Evolutionary conservation across 2,329 filamentous ascomycete species (phyloP), one percentile per base, ranked within the genome.

Genomic region (Alternaria sp.): DNA sequence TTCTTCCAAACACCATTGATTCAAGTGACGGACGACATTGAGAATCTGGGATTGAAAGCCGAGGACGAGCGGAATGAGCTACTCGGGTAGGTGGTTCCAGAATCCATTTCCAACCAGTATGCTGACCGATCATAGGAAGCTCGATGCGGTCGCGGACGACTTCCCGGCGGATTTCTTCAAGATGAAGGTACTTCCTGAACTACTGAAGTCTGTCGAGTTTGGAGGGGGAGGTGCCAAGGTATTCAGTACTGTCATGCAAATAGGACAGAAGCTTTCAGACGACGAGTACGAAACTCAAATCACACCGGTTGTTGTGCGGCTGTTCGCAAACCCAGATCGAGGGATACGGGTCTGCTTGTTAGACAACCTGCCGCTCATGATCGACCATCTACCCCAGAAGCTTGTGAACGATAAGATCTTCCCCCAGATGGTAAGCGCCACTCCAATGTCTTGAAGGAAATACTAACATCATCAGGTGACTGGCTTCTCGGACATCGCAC

Each of bases 181-280:
- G 77, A 92, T 97, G 86, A 99, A 98, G 76, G 89, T 99, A 4
- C 85, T 99, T 9, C 96, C 96, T 0, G 96, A 99, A 77, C 84
- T 99, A 28, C 86, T 99, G n/a, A 99, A 98, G 77, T 97, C 94
- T 0, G 93, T 98, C n/a, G 96, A 99, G 75, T 99, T 97, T 79
- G 96, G 96, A 8, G 96, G 95, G 11, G 96, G 96, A 26, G 96
- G 96, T 0, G 92, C 95, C 0, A 96, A 97, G 75, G 94, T 97
- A 0, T 92, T 99, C 63, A 83, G 86, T 1, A 89, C 97, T 2
- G 92, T 97, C 44, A 89, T 98, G 84, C 97, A 97, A 76, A 97
- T 99, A 71, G 89, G 93, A 5, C 84, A 89, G 7, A 98, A 97
- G 76, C 84, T 99, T 44, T 89, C 92, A 3, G 90, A 91, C 64